Evolutionary conservation across 495 filamentous ascomycete genomes (phyloP).

Genomic region (Trichoderma virens): DNA sequence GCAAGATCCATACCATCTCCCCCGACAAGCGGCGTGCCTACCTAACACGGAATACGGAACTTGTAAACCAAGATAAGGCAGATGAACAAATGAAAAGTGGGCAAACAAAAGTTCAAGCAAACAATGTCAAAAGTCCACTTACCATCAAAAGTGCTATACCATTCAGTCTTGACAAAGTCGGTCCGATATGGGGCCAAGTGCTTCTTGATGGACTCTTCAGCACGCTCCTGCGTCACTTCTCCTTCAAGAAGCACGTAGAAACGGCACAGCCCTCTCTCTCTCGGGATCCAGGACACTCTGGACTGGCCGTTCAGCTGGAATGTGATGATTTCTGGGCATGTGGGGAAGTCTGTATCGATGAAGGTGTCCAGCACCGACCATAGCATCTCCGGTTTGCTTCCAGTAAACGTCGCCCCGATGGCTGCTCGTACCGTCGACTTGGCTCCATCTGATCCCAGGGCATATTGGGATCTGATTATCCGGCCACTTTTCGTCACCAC

Average conservation of each 20-base stretch:
- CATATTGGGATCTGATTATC: constrained; percentile 16
- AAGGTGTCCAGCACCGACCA: constrained; percentile 23
- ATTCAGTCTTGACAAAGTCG: constrained; percentile 20
- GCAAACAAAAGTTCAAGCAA: no score
- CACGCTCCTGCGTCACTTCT: constrained; percentile 18
- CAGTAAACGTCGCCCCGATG: constrained; percentile 17
- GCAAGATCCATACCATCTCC: neutral
- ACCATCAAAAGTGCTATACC: constrained; percentile 25
- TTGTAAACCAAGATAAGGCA: no score
- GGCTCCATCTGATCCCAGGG: constrained; percentile 19
- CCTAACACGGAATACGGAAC: neutral
- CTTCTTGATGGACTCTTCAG: constrained; percentile 20
- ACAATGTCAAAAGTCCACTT: no score
- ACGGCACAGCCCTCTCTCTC: constrained; percentile 21
- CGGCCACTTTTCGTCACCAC: constrained; percentile 16
- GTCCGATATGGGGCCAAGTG: constrained; percentile 20
- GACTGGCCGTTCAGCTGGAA: constrained; percentile 23
- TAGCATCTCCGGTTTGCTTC: constrained; percentile 23
- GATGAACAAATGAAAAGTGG: no score
- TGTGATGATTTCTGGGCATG: constrained; percentile 22
- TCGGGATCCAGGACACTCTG: constrained; percentile 22
- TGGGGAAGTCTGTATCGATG: constrained; percentile 22
- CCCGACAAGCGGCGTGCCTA: neutral
- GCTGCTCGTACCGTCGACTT: constrained; percentile 17
- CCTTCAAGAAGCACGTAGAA: constrained; percentile 23